Evolutionary conservation across 306 rosid species (phyloP).

Genomic region (Quercus cerris): DNA sequence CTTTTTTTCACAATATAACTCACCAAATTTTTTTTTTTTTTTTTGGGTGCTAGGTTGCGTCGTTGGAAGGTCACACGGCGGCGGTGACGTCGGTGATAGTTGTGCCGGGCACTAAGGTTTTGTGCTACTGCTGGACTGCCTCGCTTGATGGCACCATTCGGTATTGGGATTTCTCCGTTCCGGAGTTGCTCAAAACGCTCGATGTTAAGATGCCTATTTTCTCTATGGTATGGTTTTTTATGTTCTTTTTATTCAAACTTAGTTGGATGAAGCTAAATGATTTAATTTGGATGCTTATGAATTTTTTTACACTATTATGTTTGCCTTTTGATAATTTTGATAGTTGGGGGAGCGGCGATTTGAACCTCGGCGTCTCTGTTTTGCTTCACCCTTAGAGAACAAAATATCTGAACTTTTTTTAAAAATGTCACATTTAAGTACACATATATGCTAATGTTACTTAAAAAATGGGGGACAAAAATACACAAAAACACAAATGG

Average conservation of each 20-base stretch:
- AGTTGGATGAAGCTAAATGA: too few species aligned
- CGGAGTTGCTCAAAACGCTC: conserved; percentile 59
- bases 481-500: too few species aligned
- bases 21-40: not conserved
- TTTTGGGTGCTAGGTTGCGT: conserved; percentile 17
- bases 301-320: too few species aligned
- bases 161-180: conserved; percentile 69
- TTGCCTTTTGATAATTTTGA: too few species aligned
- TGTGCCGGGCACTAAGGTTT: conserved; percentile 43
- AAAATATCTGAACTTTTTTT: too few species aligned
- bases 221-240: conserved; percentile 58
- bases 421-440: too few species aligned
- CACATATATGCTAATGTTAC: too few species aligned
- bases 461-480: too few species aligned
- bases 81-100: conserved; percentile 66
- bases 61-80: conserved; percentile 71
- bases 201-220: conserved; percentile 51
- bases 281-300: too few species aligned
- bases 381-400: too few species aligned
- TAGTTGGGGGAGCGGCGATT: too few species aligned
- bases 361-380: too few species aligned
- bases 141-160: conserved; percentile 81
- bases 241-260: not conserved
- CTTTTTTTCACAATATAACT: not conserved
- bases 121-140: conserved; percentile 78